Conservation (phyloP, 2,329 filamentous ascomycete species). For the Fusarium humuli region DNA sequence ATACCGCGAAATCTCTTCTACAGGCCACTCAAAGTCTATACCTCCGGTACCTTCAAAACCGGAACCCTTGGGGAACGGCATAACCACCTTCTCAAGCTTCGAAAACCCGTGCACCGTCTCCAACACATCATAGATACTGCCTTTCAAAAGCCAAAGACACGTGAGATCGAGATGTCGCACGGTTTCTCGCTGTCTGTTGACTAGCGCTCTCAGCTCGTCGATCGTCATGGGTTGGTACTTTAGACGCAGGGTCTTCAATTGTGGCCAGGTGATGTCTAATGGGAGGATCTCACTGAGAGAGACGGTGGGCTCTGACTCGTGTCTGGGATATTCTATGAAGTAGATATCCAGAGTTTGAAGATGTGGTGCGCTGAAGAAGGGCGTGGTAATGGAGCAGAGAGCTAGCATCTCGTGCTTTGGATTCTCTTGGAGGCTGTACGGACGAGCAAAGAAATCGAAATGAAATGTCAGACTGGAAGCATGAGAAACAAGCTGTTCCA, state of each 20-base stretch:
- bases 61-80: background rate
- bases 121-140: background rate
- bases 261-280: background rate
- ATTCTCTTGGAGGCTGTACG: background rate
- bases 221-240: background rate
- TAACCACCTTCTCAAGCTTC: background rate
- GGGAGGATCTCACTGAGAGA: background rate
- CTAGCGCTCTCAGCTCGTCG: background rate
- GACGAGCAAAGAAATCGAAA: background rate
- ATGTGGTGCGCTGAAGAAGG: constrained; percentile 1
- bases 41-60: background rate
- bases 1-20: background rate
- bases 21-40: background rate
- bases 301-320: background rate
- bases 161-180: background rate
- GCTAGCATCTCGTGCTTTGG: constrained; percentile 2
- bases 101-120: background rate
- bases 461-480: background rate
- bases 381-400: background rate
- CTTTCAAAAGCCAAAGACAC: background rate
- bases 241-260: background rate
- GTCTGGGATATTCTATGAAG: background rate
- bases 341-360: background rate
- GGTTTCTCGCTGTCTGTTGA: background rate
- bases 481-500: background rate